Base-by-base conservation (phyloP, 1,284 basidiomycete genomes). In the Retiboletus flavoniger region DNA sequence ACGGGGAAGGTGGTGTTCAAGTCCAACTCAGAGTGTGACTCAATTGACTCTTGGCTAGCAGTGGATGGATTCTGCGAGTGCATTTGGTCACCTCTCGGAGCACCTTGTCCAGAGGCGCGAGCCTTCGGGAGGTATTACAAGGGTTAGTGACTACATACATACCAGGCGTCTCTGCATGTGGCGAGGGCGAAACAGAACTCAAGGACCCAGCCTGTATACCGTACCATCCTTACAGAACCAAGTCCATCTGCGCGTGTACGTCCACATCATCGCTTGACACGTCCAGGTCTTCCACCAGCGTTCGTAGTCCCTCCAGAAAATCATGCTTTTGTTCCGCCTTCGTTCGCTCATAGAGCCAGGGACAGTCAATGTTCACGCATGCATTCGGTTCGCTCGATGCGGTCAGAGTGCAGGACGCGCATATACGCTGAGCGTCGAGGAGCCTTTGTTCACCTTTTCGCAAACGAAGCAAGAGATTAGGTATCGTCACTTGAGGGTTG, bases 341-440 rank as follows among this genome's bases (percentile, higher is more conserved):
- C 57, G 81, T 82, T 19, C 92, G 78, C 32, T 85, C 82, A 63
- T 85, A 97, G 32, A 93, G 69, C 81, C 91, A 87, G 0, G 87
- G 80, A 65, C 94, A 97, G 65, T 96, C 93, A 49, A 91, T 74
- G 5, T 90, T 93, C 63, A 89, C 83, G 71, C 94, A 97, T 42
- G 79, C 70, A 48, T 88, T 80, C 0, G 79, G 76, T 53, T 94
- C 92, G 4, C 70, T 74, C 3, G 76, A 69, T 2, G 83, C 77
- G 0, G 77, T 78, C 2, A 73, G 72, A 1, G 84, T 74, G 66
- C 94, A 97, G 1, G 84, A 81, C 7, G 76, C 75, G 66, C 95
- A 97, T 29, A 94, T 75, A 1, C 73, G 72, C 42, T 93, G 87
- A 14, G 81, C 72, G n/a, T 82, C 74, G 21, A 75, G 65, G 5